Evolutionary conservation across 768 basidiomycete genomes (phyloP).

Genomic region (Termitomyces sp.): DNA sequence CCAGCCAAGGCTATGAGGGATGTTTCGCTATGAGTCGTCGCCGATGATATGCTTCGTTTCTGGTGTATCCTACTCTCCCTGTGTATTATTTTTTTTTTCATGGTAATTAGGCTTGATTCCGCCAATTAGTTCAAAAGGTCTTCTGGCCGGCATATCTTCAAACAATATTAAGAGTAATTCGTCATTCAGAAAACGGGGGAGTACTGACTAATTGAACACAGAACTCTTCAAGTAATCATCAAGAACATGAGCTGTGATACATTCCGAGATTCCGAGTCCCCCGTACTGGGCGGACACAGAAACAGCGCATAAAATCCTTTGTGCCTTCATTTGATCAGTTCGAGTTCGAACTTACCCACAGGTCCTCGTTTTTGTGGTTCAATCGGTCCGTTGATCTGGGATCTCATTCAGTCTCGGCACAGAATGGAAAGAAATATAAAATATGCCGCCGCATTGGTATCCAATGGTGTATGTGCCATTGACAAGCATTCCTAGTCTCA

Average conservation of each 20-base stretch:
- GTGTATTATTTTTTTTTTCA: not conserved
- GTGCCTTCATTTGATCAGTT: too few relatives aligned
- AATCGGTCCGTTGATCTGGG: not conserved
- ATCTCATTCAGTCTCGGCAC: not conserved
- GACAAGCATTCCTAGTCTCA: not conserved
- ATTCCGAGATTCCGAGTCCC: not conserved
- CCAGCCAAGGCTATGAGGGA: constrained; percentile 76
- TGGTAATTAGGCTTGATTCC: not conserved
- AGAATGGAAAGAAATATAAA: not conserved
- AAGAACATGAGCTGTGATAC: not conserved
- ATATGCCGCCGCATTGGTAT: not conserved
- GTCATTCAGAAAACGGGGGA: too few relatives aligned
- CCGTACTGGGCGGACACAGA: not conserved
- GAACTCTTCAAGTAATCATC: not conserved
- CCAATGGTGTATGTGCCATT: too few relatives aligned
- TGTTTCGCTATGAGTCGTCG: constrained; percentile 74
- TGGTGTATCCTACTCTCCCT: not conserved
- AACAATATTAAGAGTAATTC: too few relatives aligned
- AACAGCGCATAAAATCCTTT: too few relatives aligned
- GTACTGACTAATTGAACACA: not conserved
- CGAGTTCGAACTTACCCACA: too few relatives aligned
- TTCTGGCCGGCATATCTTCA: too few relatives aligned
- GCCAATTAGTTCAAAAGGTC: not conserved
- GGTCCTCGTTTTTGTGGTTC: not conserved
- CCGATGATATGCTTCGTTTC: constrained; percentile 23